Evolutionary conservation across 2,329 filamentous ascomycete species (phyloP).

Genomic region (Fusarium austroafricanum): DNA sequence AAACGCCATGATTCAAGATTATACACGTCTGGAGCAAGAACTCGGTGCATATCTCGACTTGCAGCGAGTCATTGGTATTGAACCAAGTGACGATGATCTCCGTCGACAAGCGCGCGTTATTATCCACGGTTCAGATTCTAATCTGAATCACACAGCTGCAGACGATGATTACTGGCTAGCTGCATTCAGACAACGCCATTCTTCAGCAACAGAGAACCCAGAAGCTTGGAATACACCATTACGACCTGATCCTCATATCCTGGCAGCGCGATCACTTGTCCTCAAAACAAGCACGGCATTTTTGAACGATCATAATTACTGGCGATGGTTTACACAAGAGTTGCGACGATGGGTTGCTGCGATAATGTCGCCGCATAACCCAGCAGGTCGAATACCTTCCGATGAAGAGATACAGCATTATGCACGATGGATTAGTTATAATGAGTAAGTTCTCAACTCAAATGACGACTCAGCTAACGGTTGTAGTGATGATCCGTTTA

Average conservation of each 20-base stretch:
- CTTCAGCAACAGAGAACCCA: background rate
- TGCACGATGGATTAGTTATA: constrained; percentile 44
- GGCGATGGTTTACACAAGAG: constrained; percentile 40
- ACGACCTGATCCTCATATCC: constrained; percentile 11
- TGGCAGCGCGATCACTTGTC: constrained; percentile 21
- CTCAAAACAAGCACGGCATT: constrained; percentile 35
- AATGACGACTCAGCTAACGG: background rate
- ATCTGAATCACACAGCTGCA: constrained; percentile 36
- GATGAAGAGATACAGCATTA: constrained; percentile 46
- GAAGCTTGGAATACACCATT: constrained; percentile 14
- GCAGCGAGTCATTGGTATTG: constrained; percentile 32
- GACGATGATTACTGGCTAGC: constrained; percentile 42
- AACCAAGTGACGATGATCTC: constrained; percentile 35
- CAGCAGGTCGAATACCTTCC: constrained; percentile 35
- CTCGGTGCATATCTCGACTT: constrained; percentile 27
- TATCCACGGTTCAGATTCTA: constrained; percentile 34
- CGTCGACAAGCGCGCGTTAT: constrained; percentile 37
- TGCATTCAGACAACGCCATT: constrained; percentile 41
- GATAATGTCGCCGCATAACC: constrained; percentile 45
- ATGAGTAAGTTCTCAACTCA: constrained; percentile 29
- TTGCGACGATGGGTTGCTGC: constrained; percentile 40
- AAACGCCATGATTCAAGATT: constrained; percentile 36
- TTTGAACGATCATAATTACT: constrained; percentile 44
- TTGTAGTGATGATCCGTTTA: constrained; percentile 44
- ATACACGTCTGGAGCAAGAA: constrained; percentile 36